A percentile compares a stretch with the other conserved stretches of the same genome.
Evolutionary conservation across 23 red algal genomes (phyloP).

Genomic region (Cyanidium caldarium): DNA sequence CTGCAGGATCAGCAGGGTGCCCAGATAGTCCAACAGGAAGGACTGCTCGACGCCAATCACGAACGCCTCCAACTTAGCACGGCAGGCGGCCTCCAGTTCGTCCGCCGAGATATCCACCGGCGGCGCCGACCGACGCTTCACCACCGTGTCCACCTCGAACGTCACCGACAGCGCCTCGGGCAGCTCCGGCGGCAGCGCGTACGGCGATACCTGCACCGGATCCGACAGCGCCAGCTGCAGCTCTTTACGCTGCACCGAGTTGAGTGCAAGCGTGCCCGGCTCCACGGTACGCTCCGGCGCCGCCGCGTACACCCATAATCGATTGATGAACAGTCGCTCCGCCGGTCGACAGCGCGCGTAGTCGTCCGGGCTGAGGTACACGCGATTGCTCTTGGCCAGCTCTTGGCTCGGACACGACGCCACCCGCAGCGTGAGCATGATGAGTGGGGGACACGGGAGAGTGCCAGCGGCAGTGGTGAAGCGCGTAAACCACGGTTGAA

Average conservation of each 20-base stretch:
- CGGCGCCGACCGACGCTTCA: conserved; percentile 6
- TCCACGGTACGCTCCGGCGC: conserved; percentile 15
- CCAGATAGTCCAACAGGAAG: conserved; percentile 43
- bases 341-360: background rate
- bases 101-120: conserved; percentile 35
- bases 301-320: conserved; percentile 26
- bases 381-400: background rate
- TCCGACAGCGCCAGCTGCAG: conserved; percentile 69
- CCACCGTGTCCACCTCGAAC: conserved; percentile 59
- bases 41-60: conserved; percentile 31
- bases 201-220: conserved; percentile 32
- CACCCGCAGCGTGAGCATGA: conserved; percentile 2
- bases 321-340: background rate
- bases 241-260: conserved; percentile 69
- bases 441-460: no score
- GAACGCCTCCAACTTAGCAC: conserved; percentile 20
- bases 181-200: conserved; percentile 17
- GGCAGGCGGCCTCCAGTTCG: conserved; percentile 28
- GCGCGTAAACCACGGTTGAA: no score
- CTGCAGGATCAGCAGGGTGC: conserved; percentile 24
- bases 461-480: no score
- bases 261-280: conserved; percentile 36
- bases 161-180: conserved; percentile 37
- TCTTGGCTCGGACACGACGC: conserved; percentile 1
- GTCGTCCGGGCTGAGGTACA: background rate